A percentile compares a stretch with the other conserved stretches of the same genome.
phyloP scores from a whole-genome alignment of 805 yeast species.

The Candida sakaeoensis region DNA sequence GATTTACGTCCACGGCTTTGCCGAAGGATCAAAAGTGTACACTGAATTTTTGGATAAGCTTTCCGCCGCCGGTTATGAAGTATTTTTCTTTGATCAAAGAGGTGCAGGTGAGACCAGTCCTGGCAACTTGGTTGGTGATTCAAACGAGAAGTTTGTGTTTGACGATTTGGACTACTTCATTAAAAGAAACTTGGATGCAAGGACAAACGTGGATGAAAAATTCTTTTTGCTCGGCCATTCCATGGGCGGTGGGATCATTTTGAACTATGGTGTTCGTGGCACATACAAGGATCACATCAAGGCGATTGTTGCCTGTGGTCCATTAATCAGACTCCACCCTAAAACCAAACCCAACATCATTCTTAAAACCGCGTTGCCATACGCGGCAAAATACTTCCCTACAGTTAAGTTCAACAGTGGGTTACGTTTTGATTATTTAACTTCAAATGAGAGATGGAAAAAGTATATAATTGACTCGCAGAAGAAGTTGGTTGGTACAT shows the following conservation, averaged over 20 bases:
- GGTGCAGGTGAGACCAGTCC: conserved; percentile 69
- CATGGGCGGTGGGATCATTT: conserved; percentile 75
- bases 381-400: conserved; percentile 40
- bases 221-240: conserved; percentile 64
- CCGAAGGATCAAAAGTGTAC: conserved; percentile 52
- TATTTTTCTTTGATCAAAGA: conserved; percentile 68
- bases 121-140: conserved; percentile 49
- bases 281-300: conserved; percentile 42
- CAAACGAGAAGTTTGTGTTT: conserved; percentile 54
- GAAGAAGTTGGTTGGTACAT: conserved; percentile 43
- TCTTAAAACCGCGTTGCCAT: conserved; percentile 39
- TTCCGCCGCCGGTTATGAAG: conserved; percentile 54
- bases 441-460: conserved; percentile 45
- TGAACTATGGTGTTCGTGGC: conserved; percentile 62
- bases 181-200: conserved; percentile 37
- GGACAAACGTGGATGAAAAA: conserved; percentile 29
- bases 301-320: conserved; percentile 53
- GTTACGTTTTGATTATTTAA: conserved; percentile 50
- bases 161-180: conserved; percentile 60
- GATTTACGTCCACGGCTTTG: conserved; percentile 68
- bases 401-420: conserved; percentile 52
- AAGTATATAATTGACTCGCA: conserved; percentile 41
- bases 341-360: conserved; percentile 51
- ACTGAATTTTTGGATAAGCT: conserved; percentile 52
- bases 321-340: conserved; percentile 57